phyloP scores from a whole-genome alignment of 208 protist species.

The Trypanosoma brucei region DNA sequence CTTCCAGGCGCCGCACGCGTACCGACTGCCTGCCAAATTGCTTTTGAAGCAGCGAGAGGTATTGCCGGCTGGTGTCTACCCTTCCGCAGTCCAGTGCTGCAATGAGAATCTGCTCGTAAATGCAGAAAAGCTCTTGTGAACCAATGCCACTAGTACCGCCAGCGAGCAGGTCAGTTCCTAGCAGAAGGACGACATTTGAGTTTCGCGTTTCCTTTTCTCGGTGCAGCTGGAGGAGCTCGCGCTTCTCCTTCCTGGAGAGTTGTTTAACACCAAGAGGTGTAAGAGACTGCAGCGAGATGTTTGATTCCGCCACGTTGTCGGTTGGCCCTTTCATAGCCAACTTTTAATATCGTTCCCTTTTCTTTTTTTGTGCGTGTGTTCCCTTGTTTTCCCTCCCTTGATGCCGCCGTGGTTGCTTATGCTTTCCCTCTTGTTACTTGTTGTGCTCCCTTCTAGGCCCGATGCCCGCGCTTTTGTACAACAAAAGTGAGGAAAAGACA shows the following conservation, averaged over 20 bases:
- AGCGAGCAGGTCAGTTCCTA: conserved; percentile 72
- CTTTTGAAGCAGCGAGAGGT: conserved; percentile 64
- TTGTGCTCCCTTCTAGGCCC: no score
- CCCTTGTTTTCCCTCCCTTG: no score
- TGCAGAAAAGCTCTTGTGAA: conserved; percentile 45
- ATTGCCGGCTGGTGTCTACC: conserved; percentile 48
- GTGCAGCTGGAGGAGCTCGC: conserved; percentile 48
- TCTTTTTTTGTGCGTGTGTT: neutral
- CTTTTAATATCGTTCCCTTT: neutral
- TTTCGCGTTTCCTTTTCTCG: conserved; percentile 45
- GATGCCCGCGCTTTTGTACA: no score
- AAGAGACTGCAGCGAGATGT: conserved; percentile 36
- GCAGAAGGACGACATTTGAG: conserved; percentile 60
- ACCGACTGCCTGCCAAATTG: conserved; percentile 66
- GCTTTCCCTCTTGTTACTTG: no score
- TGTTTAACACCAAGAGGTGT: conserved; percentile 73
- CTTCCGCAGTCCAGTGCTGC: conserved; percentile 72
- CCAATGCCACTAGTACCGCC: conserved; percentile 48
- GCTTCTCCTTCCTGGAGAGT: conserved; percentile 60
- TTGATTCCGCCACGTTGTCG: conserved; percentile 5
- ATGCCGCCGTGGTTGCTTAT: no score
- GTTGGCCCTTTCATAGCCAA: neutral
- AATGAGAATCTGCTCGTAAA: conserved; percentile 80
- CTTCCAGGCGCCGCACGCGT: conserved; percentile 68
- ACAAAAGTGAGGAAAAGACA: no score